Evolutionary conservation across 371 early-diverging fungal genomes (phyloP), one percentile per base, ranked within the genome.

Genomic region (Mortierella sp.): DNA sequence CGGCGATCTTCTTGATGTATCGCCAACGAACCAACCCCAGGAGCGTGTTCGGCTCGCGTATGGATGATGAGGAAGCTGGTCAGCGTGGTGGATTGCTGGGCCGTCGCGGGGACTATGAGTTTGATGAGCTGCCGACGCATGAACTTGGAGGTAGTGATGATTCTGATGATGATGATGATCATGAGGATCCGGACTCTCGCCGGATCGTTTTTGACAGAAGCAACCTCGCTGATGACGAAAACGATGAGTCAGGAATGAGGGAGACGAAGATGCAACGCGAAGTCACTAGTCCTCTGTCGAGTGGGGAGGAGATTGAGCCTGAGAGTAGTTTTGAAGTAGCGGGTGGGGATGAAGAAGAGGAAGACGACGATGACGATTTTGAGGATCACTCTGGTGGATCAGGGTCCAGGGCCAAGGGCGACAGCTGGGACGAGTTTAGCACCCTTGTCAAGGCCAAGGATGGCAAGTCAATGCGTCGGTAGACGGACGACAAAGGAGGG

Each of bases 321-420:
- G 82, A 75, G 47, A 78, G 80, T 9, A 80, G 82, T 59, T 81
- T 82, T 59, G 69, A 82, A 61, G 79, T 76, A n/a, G 68, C 82
- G n/a, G 70, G 55, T 9, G 58, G 52, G n/a, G 71, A 67, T 11
- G 78, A 79, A 8, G 75, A 78, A 2, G 82, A 78, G 1, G 80
- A 80, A 1, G 64, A 70, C 0, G 63, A 61, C 0, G 72, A 80
- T 6, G 78, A 72, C 56, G 81, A 82, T 49, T 72, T 78, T 56
- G 61, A 56, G 57, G 80, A 76, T n/a, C 80, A 73, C 44, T 58
- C 60, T 12, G 79, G 70, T 28, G 81, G 81, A 26, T 47, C 81
- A 30, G 79, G 69, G 49, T 70, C 80, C 27, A 72, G 56, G 49
- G 39, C 60, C 47, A 58, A 54, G 39, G 48, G 68, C 14, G 75